Percentiles rank a stretch among this genome's conserved stretches.
Conservation (phyloP, 371 early-diverging fungal genomes). For the Mortierella sp. region DNA sequence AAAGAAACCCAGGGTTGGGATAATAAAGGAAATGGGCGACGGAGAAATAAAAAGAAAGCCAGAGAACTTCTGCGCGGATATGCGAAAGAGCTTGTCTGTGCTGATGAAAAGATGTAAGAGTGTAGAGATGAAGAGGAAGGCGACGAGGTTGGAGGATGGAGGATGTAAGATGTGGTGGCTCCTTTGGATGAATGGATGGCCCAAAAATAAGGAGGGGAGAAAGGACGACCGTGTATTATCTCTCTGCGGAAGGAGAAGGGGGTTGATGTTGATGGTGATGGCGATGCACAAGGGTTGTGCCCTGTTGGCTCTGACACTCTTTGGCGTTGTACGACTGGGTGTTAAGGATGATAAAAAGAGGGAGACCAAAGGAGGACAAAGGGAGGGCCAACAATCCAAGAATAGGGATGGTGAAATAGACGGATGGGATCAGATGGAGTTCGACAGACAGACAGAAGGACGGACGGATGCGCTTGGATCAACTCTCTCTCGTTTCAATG, state of each 20-base stretch:
- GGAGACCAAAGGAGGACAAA: neutral
- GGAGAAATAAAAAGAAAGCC: neutral
- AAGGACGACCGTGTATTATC: neutral
- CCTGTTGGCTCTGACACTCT: neutral
- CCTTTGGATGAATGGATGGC: neutral
- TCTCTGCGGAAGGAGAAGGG: neutral
- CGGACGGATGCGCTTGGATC: constrained; percentile 3
- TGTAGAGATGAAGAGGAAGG: neutral
- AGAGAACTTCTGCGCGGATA: neutral
- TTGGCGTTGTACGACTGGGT: neutral
- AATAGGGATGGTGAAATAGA: constrained; percentile 2
- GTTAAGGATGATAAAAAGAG: neutral
- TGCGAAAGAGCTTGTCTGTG: neutral
- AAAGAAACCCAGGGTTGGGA: neutral
- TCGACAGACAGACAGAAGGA: neutral
- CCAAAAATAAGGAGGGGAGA: neutral
- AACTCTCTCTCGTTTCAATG: neutral
- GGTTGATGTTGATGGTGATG: neutral
- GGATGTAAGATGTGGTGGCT: constrained; percentile 1
- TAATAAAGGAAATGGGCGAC: neutral
- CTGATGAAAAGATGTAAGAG: neutral
- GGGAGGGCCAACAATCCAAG: neutral
- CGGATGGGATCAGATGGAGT: neutral
- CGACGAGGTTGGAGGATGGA: neutral
- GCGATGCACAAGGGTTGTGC: neutral